These are phyloP conservation scores for Russula sp. DNA, from an alignment of 768 basidiomycete genomes.

Conservation along the genomic window DNA sequence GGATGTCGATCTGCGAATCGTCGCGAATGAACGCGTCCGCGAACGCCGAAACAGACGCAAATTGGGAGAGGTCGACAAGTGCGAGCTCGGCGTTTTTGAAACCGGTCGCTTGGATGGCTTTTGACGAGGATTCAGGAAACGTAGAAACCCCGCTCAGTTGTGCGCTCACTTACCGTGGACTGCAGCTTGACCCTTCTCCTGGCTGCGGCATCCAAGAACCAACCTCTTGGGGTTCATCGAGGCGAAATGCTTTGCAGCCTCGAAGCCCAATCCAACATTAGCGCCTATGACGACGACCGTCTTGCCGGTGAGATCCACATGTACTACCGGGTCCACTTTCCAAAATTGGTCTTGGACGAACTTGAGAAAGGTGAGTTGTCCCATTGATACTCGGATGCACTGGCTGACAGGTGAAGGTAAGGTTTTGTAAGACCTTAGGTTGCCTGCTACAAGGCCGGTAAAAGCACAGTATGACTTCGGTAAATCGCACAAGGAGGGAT, in stretches of 20 bases:
- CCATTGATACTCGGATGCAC: slow-evolving; percentile 8
- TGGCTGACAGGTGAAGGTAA: neutral
- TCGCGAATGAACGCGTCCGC: slow-evolving; percentile 25
- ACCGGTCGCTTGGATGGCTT: slow-evolving; percentile 21
- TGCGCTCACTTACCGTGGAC: slow-evolving; percentile 6
- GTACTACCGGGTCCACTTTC: slow-evolving; percentile 9
- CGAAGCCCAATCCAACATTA: slow-evolving; percentile 22
- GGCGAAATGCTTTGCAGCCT: slow-evolving; percentile 22
- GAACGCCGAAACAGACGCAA: slow-evolving; percentile 28
- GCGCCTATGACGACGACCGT: slow-evolving; percentile 23
- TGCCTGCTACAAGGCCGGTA: too few species aligned
- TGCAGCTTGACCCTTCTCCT: slow-evolving; percentile 16
- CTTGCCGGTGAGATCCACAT: slow-evolving; percentile 19
- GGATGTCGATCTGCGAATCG: slow-evolving; percentile 27
- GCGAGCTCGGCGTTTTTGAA: slow-evolving; percentile 15
- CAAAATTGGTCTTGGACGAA: slow-evolving; percentile 1
- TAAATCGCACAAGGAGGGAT: too few species aligned
- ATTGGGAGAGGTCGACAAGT: slow-evolving; percentile 28
- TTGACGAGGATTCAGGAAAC: neutral
- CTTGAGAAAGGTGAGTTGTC: neutral
- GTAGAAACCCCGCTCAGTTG: neutral
- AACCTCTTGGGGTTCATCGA: slow-evolving; percentile 20
- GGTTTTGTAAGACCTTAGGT: neutral
- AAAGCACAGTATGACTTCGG: too few species aligned
- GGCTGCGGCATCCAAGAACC: slow-evolving; percentile 19